Base-by-base conservation (phyloP, 1,139 yeast species). In the Diutina ranongensis region DNA sequence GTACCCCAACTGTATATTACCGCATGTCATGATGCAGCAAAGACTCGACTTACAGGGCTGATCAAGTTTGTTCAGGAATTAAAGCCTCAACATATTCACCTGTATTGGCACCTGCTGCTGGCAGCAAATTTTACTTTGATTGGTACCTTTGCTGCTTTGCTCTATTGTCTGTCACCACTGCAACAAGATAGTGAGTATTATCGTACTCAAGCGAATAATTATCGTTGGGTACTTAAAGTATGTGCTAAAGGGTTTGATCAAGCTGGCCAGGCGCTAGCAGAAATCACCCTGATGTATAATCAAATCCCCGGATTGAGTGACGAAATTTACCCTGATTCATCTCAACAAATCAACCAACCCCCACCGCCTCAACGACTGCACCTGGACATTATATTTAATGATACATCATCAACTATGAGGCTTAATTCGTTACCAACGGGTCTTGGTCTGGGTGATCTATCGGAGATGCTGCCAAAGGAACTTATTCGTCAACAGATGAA, bases 91-190 rank as follows among this genome's bases (percentile, higher is more conserved):
- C 95, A 87, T 57, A 74, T 84, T 46, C 88, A 80, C 57, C 78
- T 94, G 9, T 87, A 86, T 61, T 88, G 96, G 96, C 92, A 84
- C 60, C 76, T 88, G 2, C 79, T 88, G 3, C 75, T 95, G 0
- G 72, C 89, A 0, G 74, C 85, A 10, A 85, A 83, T 56, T 78
- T 88, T 52, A 80, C 94, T 2, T 63, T 85, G 44, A 84, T 87
- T 46, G 95, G 95, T 2, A 78, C 92, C 0, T 88, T 88, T 70
- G 94, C 95, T 0, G 82, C 94, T 0, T 66, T 88, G 9, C 64
- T 88, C 47, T 84, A 72, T 55, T 77, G 79, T 31, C 80, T 89
- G 0, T 66, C 88, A 1, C 64, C 71, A 10, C 60, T 73, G 3
- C 61, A 71, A 19, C 86, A 78, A 48, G 95, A 86, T 55, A 72